Evolutionary conservation across 2,329 filamentous ascomycete genomes (phyloP).

Genomic region (Microcyclospora tardicrescens): DNA sequence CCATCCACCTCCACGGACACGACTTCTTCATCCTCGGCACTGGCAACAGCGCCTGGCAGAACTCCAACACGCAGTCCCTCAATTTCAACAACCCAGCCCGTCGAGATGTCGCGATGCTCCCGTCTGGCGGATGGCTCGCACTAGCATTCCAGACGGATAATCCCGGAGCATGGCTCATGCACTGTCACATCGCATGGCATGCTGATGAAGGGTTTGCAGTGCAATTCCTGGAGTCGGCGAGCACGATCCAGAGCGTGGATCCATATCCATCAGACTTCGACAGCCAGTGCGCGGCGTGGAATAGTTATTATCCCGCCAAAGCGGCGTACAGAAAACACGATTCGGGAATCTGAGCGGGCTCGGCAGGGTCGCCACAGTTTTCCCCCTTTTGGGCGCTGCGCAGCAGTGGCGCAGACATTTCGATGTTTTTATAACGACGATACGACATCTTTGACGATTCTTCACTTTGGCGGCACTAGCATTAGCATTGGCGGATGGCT

Average conservation of each 20-base stretch:
- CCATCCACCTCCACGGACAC: slow-evolving; percentile 23
- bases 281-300: slow-evolving; percentile 19
- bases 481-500: too few relatives aligned
- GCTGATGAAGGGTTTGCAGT: slow-evolving; percentile 22
- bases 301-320: slow-evolving; percentile 13
- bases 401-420: too few relatives aligned
- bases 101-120: slow-evolving; percentile 29
- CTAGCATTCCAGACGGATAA: slow-evolving; percentile 31
- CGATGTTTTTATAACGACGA: too few relatives aligned
- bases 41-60: slow-evolving; percentile 14
- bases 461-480: too few relatives aligned
- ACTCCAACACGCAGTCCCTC: slow-evolving; percentile 10
- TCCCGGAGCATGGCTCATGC: slow-evolving; percentile 31
- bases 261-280: slow-evolving; percentile 15
- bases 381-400: background rate
- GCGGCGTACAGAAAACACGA: slow-evolving; percentile 19
- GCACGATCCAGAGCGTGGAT: slow-evolving; percentile 12
- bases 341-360: slow-evolving; percentile 17
- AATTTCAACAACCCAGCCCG: slow-evolving; percentile 27
- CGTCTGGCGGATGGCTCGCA: slow-evolving; percentile 26
- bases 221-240: slow-evolving; percentile 21
- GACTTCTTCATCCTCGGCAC: slow-evolving; percentile 22
- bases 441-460: too few relatives aligned
- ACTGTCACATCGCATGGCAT: slow-evolving; percentile 27
- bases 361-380: background rate